phyloP scores from a whole-genome alignment of 306 rosid genomes.

The Cucurbita argyrosperma region DNA sequence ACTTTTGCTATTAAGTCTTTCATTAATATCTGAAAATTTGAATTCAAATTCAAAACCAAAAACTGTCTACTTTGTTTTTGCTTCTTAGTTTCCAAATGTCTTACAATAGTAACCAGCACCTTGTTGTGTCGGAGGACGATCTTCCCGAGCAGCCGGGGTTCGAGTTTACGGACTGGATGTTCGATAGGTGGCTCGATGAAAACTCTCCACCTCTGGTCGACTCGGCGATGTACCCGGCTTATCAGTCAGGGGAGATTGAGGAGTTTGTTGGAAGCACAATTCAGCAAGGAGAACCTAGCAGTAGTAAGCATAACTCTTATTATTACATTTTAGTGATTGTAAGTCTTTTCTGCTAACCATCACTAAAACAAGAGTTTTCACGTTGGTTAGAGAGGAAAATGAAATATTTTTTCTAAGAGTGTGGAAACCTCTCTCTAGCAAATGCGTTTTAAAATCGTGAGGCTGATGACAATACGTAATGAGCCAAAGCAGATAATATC shows the following conservation, averaged over 20 bases:
- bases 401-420: no score
- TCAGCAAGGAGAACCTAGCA: slow-evolving; percentile 20
- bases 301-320: slow-evolving; percentile 24
- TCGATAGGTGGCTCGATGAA: slow-evolving; percentile 33
- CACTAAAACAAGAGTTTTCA: no score
- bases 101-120: slow-evolving; percentile 12
- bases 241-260: slow-evolving; percentile 15
- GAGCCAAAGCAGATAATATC: no score
- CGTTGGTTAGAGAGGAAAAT: no score
- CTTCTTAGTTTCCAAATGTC: slow-evolving; percentile 27
- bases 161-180: slow-evolving; percentile 33
- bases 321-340: neutral
- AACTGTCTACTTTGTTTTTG: neutral
- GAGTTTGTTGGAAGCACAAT: slow-evolving; percentile 25
- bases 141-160: slow-evolving; percentile 14
- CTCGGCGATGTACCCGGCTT: slow-evolving; percentile 12
- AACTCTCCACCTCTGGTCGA: slow-evolving; percentile 14
- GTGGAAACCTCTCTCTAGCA: no score
- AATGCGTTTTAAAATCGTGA: no score
- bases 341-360: no score
- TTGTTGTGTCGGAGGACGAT: slow-evolving; percentile 16
- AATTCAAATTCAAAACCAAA: neutral
- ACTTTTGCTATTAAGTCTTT: neutral
- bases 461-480: no score
- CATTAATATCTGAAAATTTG: neutral